Evolutionary conservation across 192 early-diverging fungal genomes (phyloP), one percentile per base, ranked within the genome.

Genomic region (Backusella luteola): DNA sequence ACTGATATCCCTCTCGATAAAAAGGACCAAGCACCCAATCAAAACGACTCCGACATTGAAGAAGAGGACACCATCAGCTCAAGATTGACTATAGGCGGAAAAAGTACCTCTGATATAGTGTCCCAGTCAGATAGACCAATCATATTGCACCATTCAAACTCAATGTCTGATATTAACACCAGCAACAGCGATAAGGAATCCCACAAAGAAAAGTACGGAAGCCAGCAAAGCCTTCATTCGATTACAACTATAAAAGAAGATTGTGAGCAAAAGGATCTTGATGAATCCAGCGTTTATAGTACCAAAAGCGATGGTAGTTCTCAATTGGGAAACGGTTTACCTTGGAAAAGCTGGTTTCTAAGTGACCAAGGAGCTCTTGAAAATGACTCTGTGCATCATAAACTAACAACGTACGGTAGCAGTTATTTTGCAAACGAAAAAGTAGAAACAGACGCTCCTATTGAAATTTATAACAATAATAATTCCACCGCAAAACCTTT

Each of bases 331-430:
- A 69, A 39, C 5, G 38, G 68, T 12, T 35, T 11, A 5, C 68
- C 34, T 39, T 69, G 68, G 68, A 69, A 69, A 4, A 69, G 68
- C 19, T 69, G 68, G 68, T 69, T 69, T 69, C 11, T 69, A 23
- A 23, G 68, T 14, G 68, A 69, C 19, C 68, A 69, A 39, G 34
- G 35, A 23, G n/a, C 68, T 9, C 23, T 29, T 63, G 56, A 63
- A 63, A 63, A 63, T 63, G 56, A 63, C 3, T 63, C 11, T 63
- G 56, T 63, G 11, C 21, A 63, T 63, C 56, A 12, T 14, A 63
- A 63, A 14, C 56, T 63, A 14, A 63, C 56, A 63, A 14, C 56
- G 14, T 63, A 63, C 2, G 56, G 56, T 63, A 63, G 26, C 21
- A 14, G 56, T 21, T 38, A 38, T 23, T 69, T 69, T 39, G 68